Conservation (phyloP, 1,284 basidiomycete species). For the Gomphus bonarii region DNA sequence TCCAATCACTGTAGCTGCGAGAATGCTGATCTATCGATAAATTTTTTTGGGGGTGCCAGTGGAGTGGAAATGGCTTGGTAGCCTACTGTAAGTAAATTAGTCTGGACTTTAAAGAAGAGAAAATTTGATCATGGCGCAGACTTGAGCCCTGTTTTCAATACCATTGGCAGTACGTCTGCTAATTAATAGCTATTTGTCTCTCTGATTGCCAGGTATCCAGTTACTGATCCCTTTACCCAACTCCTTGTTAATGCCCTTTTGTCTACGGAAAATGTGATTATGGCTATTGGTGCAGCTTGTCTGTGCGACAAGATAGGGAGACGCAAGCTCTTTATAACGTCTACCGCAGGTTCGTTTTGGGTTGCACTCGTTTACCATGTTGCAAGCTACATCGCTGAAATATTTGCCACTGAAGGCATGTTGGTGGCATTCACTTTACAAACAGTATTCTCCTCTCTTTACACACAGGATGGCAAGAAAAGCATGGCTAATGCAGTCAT, state of each 20-base stretch:
- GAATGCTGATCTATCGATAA: background rate
- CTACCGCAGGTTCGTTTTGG: slow-evolving; percentile 27
- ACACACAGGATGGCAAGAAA: slow-evolving; percentile 24
- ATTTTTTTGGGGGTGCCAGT: background rate
- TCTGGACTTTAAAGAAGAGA: background rate
- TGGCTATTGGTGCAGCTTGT: slow-evolving; percentile 36
- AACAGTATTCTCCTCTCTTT: slow-evolving; percentile 31
- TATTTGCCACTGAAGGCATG: slow-evolving; percentile 23
- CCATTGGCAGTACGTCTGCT: slow-evolving; percentile 28
- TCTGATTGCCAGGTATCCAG: background rate
- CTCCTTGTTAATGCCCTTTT: slow-evolving; percentile 36
- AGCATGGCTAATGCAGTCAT: slow-evolving; percentile 33
- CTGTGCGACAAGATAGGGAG: slow-evolving; percentile 42
- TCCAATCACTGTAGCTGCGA: background rate
- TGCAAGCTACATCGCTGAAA: background rate
- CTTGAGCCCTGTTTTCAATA: slow-evolving; percentile 40
- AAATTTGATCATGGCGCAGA: background rate
- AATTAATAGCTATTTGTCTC: background rate
- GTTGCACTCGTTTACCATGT: background rate
- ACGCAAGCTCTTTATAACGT: slow-evolving; percentile 43
- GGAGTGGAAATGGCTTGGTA: slow-evolving; percentile 11
- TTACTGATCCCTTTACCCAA: slow-evolving; percentile 12
- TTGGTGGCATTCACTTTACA: slow-evolving; percentile 32
- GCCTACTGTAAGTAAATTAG: slow-evolving; percentile 7
- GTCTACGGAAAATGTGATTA: slow-evolving; percentile 42